phyloP scores from a whole-genome alignment of 1,139 yeast genomes.

The Hanseniaspora gamundiae region DNA sequence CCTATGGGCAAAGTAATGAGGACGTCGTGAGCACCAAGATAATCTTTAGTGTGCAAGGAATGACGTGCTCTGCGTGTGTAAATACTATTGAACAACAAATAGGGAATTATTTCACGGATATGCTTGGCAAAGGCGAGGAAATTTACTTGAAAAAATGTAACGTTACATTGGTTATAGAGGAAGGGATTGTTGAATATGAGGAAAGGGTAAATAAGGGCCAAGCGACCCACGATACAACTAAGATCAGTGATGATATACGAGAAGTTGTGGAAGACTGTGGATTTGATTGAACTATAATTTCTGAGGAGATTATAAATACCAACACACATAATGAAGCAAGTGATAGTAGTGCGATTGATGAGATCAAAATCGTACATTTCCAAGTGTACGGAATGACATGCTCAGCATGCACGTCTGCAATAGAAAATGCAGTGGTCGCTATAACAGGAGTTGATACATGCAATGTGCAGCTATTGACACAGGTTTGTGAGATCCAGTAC shows the following conservation, averaged over 20 bases:
- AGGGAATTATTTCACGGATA: conserved; percentile 22
- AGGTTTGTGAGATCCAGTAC: conserved; percentile 46
- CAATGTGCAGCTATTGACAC: conserved; percentile 60
- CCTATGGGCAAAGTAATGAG: too few species aligned
- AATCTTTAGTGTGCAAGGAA: conserved; percentile 40
- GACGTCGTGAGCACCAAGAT: conserved; percentile 7
- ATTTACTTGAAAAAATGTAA: conserved; percentile 25
- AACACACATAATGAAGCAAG: conserved; percentile 12
- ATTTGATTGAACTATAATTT: conserved; percentile 41
- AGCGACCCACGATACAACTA: conserved; percentile 6
- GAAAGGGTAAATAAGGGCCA: conserved; percentile 20
- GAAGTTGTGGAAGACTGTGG: conserved; percentile 63
- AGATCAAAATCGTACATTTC: conserved; percentile 12
- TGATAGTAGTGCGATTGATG: conserved; percentile 19
- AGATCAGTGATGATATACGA: conserved; percentile 22
- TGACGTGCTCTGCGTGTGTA: conserved; percentile 84
- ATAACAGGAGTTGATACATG: conserved; percentile 32
- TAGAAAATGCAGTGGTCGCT: conserved; percentile 39
- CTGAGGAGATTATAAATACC: conserved; percentile 8
- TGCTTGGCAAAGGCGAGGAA: conserved; percentile 31
- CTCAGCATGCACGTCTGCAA: conserved; percentile 63
- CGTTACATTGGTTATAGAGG: conserved; percentile 66
- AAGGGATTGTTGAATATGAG: conserved; percentile 45
- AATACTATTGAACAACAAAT: conserved; percentile 49
- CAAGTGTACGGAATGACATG: conserved; percentile 71